These are phyloP conservation scores for Trichoderma lentiforme DNA, from an alignment of 2,329 filamentous ascomycete species.

Conservation along the genomic window DNA sequence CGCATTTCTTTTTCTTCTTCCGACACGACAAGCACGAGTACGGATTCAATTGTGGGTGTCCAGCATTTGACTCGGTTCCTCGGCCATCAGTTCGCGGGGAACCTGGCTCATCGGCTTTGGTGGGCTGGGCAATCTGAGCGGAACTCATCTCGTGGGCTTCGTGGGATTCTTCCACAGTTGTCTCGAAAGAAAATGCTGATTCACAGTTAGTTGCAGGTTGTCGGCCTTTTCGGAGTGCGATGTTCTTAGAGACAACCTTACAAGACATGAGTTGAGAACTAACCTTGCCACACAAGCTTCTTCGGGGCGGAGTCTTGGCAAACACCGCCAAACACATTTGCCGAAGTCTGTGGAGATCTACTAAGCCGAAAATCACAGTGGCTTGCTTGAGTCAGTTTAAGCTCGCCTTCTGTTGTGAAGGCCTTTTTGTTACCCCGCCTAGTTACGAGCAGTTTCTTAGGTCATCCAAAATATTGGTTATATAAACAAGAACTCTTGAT, in stretches of 20 bases:
- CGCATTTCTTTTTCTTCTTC: not conserved
- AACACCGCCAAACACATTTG: not conserved
- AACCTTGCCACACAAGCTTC: not conserved
- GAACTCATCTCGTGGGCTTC: not conserved
- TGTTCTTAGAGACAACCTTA: not conserved
- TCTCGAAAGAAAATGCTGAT: not conserved
- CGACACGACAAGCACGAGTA: slow-evolving; percentile 1
- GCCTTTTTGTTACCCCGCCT: not conserved
- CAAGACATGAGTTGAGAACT: not conserved
- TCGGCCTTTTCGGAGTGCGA: not conserved
- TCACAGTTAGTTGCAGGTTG: not conserved
- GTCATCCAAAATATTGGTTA: not conserved
- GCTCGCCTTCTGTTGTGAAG: not conserved
- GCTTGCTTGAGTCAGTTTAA: not conserved
- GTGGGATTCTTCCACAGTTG: not conserved
- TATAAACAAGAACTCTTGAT: not conserved
- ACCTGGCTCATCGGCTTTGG: not conserved
- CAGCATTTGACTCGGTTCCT: not conserved
- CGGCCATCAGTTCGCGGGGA: not conserved
- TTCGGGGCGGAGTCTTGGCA: not conserved
- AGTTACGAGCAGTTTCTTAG: not conserved
- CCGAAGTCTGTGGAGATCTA: not conserved
- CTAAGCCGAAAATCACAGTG: not conserved
- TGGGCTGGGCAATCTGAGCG: not conserved
- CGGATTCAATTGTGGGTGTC: not conserved